Base-by-base conservation (phyloP, 192 early-diverging fungal genomes). In the Coemansia sp. region DNA sequence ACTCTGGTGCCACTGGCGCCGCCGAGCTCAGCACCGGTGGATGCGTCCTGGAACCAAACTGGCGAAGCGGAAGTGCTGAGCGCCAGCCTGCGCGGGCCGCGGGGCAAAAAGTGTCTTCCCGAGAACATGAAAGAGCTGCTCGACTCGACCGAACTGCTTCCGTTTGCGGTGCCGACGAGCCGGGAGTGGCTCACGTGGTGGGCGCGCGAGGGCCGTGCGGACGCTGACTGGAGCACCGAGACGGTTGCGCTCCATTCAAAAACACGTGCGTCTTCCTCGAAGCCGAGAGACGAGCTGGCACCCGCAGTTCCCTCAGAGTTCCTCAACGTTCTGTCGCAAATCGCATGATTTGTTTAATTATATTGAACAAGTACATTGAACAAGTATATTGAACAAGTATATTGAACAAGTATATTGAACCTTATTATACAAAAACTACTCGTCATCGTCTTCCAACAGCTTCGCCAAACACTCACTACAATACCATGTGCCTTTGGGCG, bases 81-180 rank as follows among this genome's bases (percentile, higher is more conserved):
- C 5, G 56, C 71, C 22, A 66, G 70, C 23, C 60, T 80, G 67
- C 77, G 83, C 20, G 75, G 73, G n/a, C 73, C 77, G n/a, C 71
- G 66, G 40, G 80, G 85, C 46, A 64, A 74, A 40, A 76, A 82
- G 48, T 71, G 76, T n/a, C 69, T 59, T n/a, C 62, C 74, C 0
- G 70, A 81, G 34, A 71, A 79, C 62, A 80, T 83, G 71, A 72
- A 59, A 38, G 84, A 86, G 61, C 78, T 84, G 48, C 65, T 82
- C 20, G 87, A 88, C 53, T 75, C 85, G 0, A 59, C 60, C 8
- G 84, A 82, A 48, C 68, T 83, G 53, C 54, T 85, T 31, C 85
- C 87, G 57, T 88, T 88, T 68, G 81, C 85, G 7, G 74, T 88
- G 37, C 87, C 87, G 2, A 88, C 85, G 1, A 78, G 82, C 50